phyloP scores from a whole-genome alignment of 345 rosid genomes.

The Excoecaria cochinchinensis region DNA sequence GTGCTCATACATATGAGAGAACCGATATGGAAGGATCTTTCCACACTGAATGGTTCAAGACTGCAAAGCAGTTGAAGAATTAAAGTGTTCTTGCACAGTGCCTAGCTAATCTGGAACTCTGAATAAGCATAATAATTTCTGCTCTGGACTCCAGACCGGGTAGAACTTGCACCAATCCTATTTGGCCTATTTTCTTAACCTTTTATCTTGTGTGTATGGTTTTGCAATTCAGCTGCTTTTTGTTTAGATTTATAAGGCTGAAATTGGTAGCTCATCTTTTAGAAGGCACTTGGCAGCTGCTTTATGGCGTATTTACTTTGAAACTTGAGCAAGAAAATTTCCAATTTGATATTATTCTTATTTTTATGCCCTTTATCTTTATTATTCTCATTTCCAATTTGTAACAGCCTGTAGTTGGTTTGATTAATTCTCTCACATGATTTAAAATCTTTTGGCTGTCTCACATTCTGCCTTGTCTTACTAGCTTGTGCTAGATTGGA shows the following conservation, averaged over 20 bases:
- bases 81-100: constrained; percentile 18
- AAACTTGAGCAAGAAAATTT: neutral
- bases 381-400: neutral
- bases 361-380: neutral
- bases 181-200: constrained; percentile 5
- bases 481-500: neutral
- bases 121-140: constrained; percentile 31
- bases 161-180: constrained; percentile 8
- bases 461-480: neutral
- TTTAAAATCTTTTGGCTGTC: neutral
- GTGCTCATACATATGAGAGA: constrained; percentile 98
- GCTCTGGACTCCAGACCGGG: constrained; percentile 16
- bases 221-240: constrained; percentile 18
- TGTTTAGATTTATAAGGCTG: neutral
- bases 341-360: neutral
- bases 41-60: constrained; percentile 99
- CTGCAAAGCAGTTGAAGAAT: constrained; percentile 62
- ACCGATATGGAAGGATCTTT: constrained; percentile 82
- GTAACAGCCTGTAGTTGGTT: neutral
- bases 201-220: constrained; percentile 16
- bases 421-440: neutral
- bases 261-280: neutral
- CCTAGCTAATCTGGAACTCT: constrained; percentile 15
- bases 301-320: neutral
- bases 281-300: neutral